Evolutionary conservation across 441 rosid species (phyloP).

Genomic region (Croton setiger): DNA sequence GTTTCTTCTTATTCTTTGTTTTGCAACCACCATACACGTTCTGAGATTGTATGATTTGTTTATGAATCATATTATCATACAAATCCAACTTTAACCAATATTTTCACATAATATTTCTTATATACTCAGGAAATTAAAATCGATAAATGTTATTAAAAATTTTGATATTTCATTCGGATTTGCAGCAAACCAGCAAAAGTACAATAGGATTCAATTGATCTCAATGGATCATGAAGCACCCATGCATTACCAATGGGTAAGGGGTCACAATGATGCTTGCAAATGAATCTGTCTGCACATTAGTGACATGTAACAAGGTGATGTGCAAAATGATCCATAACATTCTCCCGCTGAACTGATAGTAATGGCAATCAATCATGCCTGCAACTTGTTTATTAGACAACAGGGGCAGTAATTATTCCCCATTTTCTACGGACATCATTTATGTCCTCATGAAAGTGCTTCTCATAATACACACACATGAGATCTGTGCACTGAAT

Average conservation of each 20-base stretch:
- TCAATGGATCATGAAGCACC: background rate
- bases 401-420: constrained; percentile 56
- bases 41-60: no score
- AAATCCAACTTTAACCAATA: no score
- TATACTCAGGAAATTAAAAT: background rate
- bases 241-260: background rate
- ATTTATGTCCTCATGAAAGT: constrained; percentile 77
- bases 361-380: background rate
- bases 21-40: no score
- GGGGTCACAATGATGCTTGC: background rate
- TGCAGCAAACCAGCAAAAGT: background rate
- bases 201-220: background rate
- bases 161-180: background rate
- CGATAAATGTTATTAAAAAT: background rate
- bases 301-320: background rate
- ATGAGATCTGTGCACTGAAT: constrained; percentile 67
- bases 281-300: background rate
- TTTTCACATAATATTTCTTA: background rate
- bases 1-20: background rate
- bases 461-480: constrained; percentile 73
- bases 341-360: background rate
- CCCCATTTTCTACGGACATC: constrained; percentile 74
- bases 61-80: no score
- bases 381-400: constrained; percentile 25
- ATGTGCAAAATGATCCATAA: background rate